Percentiles rank a stretch among this genome's conserved stretches.
Conservation (phyloP, 2,329 filamentous ascomycete species). For the Calonectria montana region DNA sequence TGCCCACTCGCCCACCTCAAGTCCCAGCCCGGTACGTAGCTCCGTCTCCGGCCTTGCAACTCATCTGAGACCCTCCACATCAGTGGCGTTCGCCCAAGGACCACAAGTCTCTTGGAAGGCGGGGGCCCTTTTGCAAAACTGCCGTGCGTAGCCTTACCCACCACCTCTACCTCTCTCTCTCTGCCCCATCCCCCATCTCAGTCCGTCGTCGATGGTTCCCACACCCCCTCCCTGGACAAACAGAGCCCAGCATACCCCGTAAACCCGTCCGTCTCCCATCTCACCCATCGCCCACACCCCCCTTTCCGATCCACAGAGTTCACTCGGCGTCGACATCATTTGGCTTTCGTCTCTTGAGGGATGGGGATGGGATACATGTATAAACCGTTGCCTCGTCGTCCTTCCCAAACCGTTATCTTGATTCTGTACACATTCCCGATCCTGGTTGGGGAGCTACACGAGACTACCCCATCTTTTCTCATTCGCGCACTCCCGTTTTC, state of each 20-base stretch:
- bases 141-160: conserved; percentile 47
- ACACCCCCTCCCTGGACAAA: conserved; percentile 31
- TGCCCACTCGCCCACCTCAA: conserved; percentile 39
- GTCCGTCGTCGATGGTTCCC: conserved; percentile 20
- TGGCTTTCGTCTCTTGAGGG: conserved; percentile 15
- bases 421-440: conserved; percentile 18
- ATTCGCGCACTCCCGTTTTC: conserved; percentile 6
- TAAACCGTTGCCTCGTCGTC: conserved; percentile 36
- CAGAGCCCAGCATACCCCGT: conserved; percentile 33
- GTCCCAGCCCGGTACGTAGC: conserved; percentile 40
- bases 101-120: conserved; percentile 32
- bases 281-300: conserved; percentile 28
- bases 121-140: conserved; percentile 45
- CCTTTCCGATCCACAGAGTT: conserved; percentile 37
- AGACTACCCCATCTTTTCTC: neutral
- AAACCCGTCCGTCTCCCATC: conserved; percentile 34
- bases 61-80: conserved; percentile 47
- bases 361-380: conserved; percentile 31
- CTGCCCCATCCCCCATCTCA: conserved; percentile 19
- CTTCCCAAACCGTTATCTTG: conserved; percentile 11
- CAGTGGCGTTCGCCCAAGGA: conserved; percentile 43
- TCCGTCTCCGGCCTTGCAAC: conserved; percentile 31
- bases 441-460: conserved; percentile 9
- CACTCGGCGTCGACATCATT: conserved; percentile 34
- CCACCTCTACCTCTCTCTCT: conserved; percentile 26